Evolutionary conservation across 305 asterid species (phyloP), one percentile per base, ranked within the genome.

Genomic region (Rubia balearica): DNA sequence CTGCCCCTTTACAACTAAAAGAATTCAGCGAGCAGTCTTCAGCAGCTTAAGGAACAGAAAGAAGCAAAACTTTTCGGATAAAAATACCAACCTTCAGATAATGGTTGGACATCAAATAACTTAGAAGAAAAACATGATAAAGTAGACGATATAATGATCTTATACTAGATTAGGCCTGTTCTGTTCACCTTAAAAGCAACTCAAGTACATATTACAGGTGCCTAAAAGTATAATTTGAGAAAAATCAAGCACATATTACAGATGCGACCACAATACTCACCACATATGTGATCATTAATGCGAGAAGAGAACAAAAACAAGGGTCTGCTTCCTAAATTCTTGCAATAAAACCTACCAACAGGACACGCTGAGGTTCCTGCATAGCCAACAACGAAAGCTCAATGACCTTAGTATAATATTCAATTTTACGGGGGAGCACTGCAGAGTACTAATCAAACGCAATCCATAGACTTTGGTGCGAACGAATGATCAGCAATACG

Each of bases 321-420:
- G 27, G 98, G 98, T 4, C 79, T 84, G 77, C 96, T 93, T 81
- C 98, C 98, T 59, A 74, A 73, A 84, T 90, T 93, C 79, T 78
- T 80, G 80, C 98, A 93, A 83, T 93, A 93, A 81, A 93, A 93
- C 78, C 79, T 93, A 48, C 97, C 88, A 38, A 81, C 71, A 27
- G 98, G 97, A 78, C 98, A 93, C 55, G 98, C 97, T 11, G 97
- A 81, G 79, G 98, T 93, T 66, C 97, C 98, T 90, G 73, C 68
- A 83, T 19, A 62, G 70, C 76, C 77, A 75, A 71, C 43, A 74
- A 79, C 77, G 48, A 71, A 42, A 21, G 38, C 57, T 59, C 51
- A 33, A 3, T 48, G 45, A 70, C 59, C 10, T 69, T 41, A n/a
- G 30, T 5, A 14, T 40, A 12, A 33, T 3, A 33, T 33, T 33